Base-by-base conservation (phyloP, 208 protist genomes). In the Trypanosomatidae sp. region DNA sequence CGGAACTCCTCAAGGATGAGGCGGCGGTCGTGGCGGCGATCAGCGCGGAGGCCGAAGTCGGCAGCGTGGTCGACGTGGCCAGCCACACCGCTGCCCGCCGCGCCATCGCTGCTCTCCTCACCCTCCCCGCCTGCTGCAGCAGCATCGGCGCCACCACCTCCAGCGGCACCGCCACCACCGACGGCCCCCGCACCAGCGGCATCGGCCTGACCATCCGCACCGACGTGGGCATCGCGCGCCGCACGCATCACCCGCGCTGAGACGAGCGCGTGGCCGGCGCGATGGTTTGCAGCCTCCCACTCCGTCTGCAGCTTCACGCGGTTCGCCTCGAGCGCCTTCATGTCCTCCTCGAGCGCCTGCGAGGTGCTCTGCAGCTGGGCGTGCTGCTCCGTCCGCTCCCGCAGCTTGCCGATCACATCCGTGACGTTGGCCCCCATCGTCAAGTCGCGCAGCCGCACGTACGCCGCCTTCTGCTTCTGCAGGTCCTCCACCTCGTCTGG, bases 371-470 rank as follows among this genome's bases (percentile, higher is more conserved):
- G 65, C 17, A 98, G 86, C 71, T 95, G 87, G 15, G 77, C 80
- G 70, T 98, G 87, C 12, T 92, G 96, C 39, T 92, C 87, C 12
- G 86, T 80, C 50, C 96, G 92, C 65, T 94, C 92, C 17, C 80
- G 50, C 62, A 97, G 82, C 79, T 97, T 98, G 12, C 82, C 70
- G 62, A 98, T 91, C 25, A 99, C 94, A 47, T 98, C 95, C 53
- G 80, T 76, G 1, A 98, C 92, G 73, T 82, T 87, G 0, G 36
- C 69, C 13, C 76, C 79, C 75, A 93, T 93, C 17, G 97, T 98
- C 30, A 91, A 84, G 41, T 99, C 98, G 69, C 96, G 95, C 59
- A 99, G 94, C 44, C 88, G 89, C 17, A 91, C 79, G 86, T 98
- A 99, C n/a, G 88, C 83, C 36, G 92, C 86, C 53, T 97, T 93